Evolutionary conservation across 768 basidiomycete genomes (phyloP), one percentile per base, ranked within the genome.

Genomic region (Pleurotus tuoliensis): DNA sequence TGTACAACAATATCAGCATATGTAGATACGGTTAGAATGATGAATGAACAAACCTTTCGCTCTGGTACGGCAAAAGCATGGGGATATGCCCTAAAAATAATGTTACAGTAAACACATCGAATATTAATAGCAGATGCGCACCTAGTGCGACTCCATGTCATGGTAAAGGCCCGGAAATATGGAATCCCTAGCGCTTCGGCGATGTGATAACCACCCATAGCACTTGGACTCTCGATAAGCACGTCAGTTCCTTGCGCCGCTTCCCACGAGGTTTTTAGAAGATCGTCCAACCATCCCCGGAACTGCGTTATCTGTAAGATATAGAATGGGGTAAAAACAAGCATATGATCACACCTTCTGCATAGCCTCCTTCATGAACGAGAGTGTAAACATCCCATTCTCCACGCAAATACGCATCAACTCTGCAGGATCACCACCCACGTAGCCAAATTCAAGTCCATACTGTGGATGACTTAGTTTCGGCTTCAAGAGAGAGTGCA

Each of bases 51-150:
- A 62, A 87, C 90, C 82, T 97, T 98, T 64, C 83, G 86, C 53
- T 98, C 97, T 3, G 97, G 97, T 3, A 98, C 97, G 12, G 94
- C 97, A 63, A 99, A 96, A 2, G 96, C 95, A 67, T 98, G 96
- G 2, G 97, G 96, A 70, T 98, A 99, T 5, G 91, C 94, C 65
- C 91, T 90, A 54, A 6, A 50, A 7, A 38, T 37, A 50, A 41
- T 56, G 51, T 44, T 18, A 55, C 22, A 11, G 37, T 15, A 27
- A 27, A 49, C 58, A 22, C n/a, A 24, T 25, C 4, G 5, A 4
- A 20, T 44, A 5, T n/a, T n/a, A 53, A 12, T 44, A 55, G 48
- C 41, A 11, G 13, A 43, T 22, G 18, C 47, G 16, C 59, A 82
- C 88, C 94, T 82, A 24, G 96, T 98, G 53, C 96, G 82, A 11